Conservation (phyloP, 176 grass and related monocot species). For the Phoenix roebelenii region DNA sequence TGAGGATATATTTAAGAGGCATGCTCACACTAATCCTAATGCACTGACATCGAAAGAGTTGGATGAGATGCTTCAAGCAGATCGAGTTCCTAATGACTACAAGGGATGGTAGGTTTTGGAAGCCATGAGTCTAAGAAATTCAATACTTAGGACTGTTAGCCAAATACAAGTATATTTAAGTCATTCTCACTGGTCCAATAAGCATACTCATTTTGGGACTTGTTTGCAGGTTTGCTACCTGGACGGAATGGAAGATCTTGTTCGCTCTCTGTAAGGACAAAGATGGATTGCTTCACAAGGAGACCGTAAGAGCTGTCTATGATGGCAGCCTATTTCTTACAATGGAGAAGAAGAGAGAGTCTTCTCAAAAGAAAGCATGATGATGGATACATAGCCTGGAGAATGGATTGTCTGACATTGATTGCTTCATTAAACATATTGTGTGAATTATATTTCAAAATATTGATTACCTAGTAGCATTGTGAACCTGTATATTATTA, state of each 20-base stretch:
- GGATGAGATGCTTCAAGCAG: slow-evolving; percentile 41
- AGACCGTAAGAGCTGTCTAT: slow-evolving; percentile 44
- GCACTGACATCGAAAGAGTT: slow-evolving; percentile 45
- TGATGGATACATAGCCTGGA: not conserved
- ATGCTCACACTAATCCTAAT: slow-evolving; percentile 47
- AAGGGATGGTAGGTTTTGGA: slow-evolving; percentile 31
- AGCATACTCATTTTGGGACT: not conserved
- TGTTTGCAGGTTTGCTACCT: slow-evolving; percentile 32
- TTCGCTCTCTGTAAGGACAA: slow-evolving; percentile 51
- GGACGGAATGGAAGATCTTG: slow-evolving; percentile 51
- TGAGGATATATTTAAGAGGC: slow-evolving; percentile 64
- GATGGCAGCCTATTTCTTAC: slow-evolving; percentile 54
- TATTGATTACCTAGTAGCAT: too few relatives aligned
- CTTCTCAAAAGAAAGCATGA: slow-evolving; percentile 45
- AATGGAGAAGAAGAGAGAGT: slow-evolving; percentile 37
- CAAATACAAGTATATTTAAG: too few relatives aligned
- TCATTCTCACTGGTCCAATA: not conserved
- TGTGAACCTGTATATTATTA: too few relatives aligned
- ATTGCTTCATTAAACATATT: too few relatives aligned
- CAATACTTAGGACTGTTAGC: too few relatives aligned
- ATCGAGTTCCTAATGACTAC: slow-evolving; percentile 47
- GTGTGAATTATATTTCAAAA: too few relatives aligned
- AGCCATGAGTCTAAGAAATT: too few relatives aligned
- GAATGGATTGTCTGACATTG: too few relatives aligned
- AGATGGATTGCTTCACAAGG: slow-evolving; percentile 60